phyloP scores from a whole-genome alignment of 2,329 filamentous ascomycete genomes.

The Onygena corvina region DNA sequence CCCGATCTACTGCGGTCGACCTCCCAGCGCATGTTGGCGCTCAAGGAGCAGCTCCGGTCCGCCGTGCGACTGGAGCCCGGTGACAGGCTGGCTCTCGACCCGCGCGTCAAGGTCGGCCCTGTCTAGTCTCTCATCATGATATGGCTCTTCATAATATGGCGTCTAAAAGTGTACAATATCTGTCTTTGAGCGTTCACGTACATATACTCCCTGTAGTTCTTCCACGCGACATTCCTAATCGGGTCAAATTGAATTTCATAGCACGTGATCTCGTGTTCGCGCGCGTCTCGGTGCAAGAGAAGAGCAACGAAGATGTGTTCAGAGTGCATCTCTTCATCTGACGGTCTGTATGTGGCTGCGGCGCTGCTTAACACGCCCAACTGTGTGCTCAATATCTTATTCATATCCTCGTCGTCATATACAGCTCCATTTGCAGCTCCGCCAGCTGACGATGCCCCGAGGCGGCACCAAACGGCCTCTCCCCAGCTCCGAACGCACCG shows the following conservation, averaged over 20 bases:
- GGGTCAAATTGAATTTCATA: conserved; percentile 5
- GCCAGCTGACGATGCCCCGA: conserved; percentile 1
- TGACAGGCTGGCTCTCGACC: conserved; percentile 49
- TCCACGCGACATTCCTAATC: neutral
- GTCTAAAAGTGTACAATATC: neutral
- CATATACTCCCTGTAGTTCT: neutral
- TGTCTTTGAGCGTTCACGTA: conserved; percentile 1
- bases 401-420: neutral
- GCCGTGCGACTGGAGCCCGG: conserved; percentile 46
- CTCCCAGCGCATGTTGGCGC: conserved; percentile 42
- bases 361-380: neutral
- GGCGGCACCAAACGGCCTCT: conserved; percentile 8
- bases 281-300: too few relatives aligned
- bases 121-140: too few relatives aligned
- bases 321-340: too few relatives aligned
- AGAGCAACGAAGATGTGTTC: too few relatives aligned
- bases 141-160: too few relatives aligned
- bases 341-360: neutral
- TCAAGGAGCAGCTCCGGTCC: conserved; percentile 44
- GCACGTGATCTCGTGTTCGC: conserved; percentile 3
- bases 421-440: neutral
- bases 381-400: neutral
- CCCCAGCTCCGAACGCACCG: conserved; percentile 19
- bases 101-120: conserved; percentile 41
- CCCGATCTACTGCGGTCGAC: conserved; percentile 43